Evolutionary conservation across 306 rosid species (phyloP), one percentile per base, ranked within the genome.

Genomic region (Ceratonia siliqua): DNA sequence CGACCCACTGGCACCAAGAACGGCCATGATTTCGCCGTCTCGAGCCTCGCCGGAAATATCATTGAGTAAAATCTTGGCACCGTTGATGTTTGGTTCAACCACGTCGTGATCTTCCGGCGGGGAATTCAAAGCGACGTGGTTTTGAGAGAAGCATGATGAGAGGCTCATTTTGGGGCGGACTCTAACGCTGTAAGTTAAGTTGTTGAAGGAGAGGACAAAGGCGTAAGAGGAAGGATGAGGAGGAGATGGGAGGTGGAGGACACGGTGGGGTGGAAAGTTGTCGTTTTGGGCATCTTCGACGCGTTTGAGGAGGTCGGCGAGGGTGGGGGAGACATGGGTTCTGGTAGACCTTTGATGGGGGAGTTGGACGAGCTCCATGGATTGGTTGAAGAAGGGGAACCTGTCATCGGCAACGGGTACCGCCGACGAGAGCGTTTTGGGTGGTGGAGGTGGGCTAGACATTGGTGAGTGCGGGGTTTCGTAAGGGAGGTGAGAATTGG

Each of bases 11-110:
- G 98, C 97, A 0, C 98, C 98, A 0, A 94, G 92, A 28, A 94
- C 96, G 0, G 96, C 98, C 98, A 87, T 89, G 85, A 94, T 85
- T 76, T 94, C 91, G 0, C 98, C 96, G 46, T 94, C 98, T 8
- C 91, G 79, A 2, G 98, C 96, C 81, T 94, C 91, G 13, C 98
- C 98, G 27, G 98, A 88, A 54, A 94, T 85, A 3, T 70, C 78
- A 35, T 91, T 89, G 21, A 94, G 91, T 22, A 94, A 79, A 30
- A 81, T 48, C 75, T 89, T 94, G 4, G 68, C 57, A 53, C 65
- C 61, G 43, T 61, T 56, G 21, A 66, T 67, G 45, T 69, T 80
- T 3, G 57, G 2, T 25, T 63, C 64, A 2, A 8, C 12, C 12
- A 33, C 32, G 20, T 32, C 30, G 45, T 75, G 28, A 11, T n/a